Base-by-base conservation (phyloP, 495 filamentous ascomycete genomes). In the Podospora appendiculata region DNA sequence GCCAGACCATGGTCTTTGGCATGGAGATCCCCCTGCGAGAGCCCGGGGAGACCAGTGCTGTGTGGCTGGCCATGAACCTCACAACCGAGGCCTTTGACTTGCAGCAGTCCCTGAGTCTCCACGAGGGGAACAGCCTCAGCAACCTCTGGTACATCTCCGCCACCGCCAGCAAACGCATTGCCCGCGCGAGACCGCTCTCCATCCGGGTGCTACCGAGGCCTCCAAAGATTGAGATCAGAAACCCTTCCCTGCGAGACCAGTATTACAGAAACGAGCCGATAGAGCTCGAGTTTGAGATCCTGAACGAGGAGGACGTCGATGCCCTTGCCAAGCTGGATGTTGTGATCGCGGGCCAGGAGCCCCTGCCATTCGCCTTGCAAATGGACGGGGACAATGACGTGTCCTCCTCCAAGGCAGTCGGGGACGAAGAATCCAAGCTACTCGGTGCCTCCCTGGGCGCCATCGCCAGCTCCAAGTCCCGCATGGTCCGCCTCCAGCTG, bases 241-340 rank as follows among this genome's bases (percentile, higher is more conserved):
- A 87, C 17, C 70, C 77, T 2, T 76, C 80, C 43, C 67, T 85
- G 43, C 72, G 73, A 50, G 73, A 80, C 18, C 81, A 86, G 34
- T 94, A 93, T 66, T 97, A 95, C 60, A 85, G 84, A 3, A 84
- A 92, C 60, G 93, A 99, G 68, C 61, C 69, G 2, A 76, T 96
- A 40, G 59, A 60, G 8, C 66, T 97, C 42, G 70, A 75, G 13
- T 74, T 97, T 38, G 77, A 85, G 32, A 70, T 96, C 14, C 58
- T 79, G 18, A 99, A 99, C 51, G 84, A 83, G 53, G 93, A 99
- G 69, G 88, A 90, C 9, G 85, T 88, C 39, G 80, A 86, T 32
- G 84, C 88, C 4, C 79, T 84, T 51, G 80, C 84, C 10, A 79
- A 77, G 19, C 68, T 93, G 8, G 85, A 90, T 48, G 76, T 84